These are phyloP conservation scores for Candida bentonensis DNA, from an alignment of 805 yeast genomes.

Conservation along the genomic window DNA sequence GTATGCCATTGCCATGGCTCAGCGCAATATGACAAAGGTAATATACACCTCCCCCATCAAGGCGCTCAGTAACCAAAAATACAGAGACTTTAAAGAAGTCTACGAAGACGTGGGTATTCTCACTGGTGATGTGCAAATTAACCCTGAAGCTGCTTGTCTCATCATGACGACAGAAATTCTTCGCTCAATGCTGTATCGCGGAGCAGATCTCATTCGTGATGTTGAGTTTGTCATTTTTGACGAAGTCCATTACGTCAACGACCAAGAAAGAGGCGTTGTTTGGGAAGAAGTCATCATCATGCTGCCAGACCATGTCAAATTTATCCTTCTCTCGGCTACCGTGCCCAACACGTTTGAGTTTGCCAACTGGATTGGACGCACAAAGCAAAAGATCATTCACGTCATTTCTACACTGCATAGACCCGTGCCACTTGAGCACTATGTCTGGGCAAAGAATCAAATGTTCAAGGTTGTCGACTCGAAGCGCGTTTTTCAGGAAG, in stretches of 20 bases:
- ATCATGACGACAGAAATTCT: slow-evolving; percentile 97
- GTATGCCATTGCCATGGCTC: slow-evolving; percentile 94
- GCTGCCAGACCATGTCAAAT: slow-evolving; percentile 93
- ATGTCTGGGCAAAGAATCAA: slow-evolving; percentile 67
- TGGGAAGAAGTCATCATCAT: slow-evolving; percentile 99
- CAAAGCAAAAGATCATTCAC: slow-evolving; percentile 88
- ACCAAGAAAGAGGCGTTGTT: slow-evolving; percentile 93
- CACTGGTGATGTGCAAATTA: slow-evolving; percentile 96
- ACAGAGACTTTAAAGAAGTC: slow-evolving; percentile 69
- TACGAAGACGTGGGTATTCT: slow-evolving; percentile 85
- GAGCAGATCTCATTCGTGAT: slow-evolving; percentile 91
- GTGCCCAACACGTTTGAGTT: slow-evolving; percentile 97
- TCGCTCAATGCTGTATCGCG: slow-evolving; percentile 88
- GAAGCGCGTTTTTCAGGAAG: slow-evolving; percentile 51
- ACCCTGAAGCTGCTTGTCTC: slow-evolving; percentile 89
- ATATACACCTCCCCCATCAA: slow-evolving; percentile 94
- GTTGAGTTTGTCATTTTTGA: slow-evolving; percentile 96
- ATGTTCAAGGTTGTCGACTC: slow-evolving; percentile 63
- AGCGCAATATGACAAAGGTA: slow-evolving; percentile 89
- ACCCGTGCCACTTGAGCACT: slow-evolving; percentile 89
- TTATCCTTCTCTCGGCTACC: slow-evolving; percentile 84
- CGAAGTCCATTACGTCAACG: slow-evolving; percentile 96
- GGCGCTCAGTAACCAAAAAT: slow-evolving; percentile 80
- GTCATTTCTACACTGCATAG: slow-evolving; percentile 94
- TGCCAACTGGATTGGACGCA: slow-evolving; percentile 97